Percentiles rank a stretch among this genome's conserved stretches.
These are phyloP conservation scores for Hanseniaspora clermontiae DNA, from an alignment of 805 yeast genomes.

Conservation along the genomic window DNA sequence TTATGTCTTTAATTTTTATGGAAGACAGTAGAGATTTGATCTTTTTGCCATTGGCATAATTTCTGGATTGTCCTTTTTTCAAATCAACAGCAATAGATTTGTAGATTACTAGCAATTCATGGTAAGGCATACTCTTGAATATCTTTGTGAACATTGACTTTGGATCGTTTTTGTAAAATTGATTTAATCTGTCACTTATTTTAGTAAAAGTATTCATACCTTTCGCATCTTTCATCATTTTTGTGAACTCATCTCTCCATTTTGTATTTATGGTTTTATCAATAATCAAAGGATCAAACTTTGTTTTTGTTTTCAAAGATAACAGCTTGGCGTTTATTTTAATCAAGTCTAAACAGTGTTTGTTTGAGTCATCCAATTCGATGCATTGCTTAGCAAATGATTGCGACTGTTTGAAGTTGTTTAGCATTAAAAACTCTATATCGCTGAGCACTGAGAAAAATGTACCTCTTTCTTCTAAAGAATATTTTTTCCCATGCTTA, in stretches of 20 bases:
- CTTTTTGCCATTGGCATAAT: background rate
- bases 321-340: conserved; percentile 39
- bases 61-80: background rate
- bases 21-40: background rate
- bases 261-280: conserved; percentile 20
- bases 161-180: background rate
- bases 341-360: conserved; percentile 43
- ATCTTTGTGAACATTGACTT: background rate
- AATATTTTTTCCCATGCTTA: conserved; percentile 21
- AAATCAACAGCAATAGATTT: background rate
- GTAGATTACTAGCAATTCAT: background rate
- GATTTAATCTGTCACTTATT: background rate
- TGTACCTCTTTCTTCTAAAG: conserved; percentile 22
- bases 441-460: conserved; percentile 26
- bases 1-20: background rate
- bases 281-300: conserved; percentile 23
- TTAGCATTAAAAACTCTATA: conserved; percentile 39
- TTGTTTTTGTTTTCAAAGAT: conserved; percentile 28
- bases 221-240: conserved; percentile 21
- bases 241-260: conserved; percentile 26
- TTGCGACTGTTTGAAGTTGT: conserved; percentile 41
- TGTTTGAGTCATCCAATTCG: conserved; percentile 62
- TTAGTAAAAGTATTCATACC: conserved; percentile 17
- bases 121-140: background rate
- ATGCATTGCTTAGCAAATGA: conserved; percentile 53